Evolutionary conservation across 2,329 filamentous ascomycete species (phyloP).

Genomic region (Monilinia fructigena): DNA sequence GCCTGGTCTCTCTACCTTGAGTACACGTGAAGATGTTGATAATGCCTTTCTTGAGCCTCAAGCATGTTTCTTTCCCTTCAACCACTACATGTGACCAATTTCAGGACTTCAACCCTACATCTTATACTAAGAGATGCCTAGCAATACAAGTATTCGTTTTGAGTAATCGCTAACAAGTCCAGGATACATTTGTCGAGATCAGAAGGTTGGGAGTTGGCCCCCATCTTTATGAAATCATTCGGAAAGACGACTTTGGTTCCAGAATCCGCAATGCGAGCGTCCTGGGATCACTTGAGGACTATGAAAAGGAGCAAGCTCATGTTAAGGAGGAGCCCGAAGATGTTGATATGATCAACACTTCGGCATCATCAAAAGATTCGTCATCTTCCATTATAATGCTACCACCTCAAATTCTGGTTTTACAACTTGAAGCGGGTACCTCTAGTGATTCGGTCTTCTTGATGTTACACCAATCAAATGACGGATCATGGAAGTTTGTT

Average conservation of each 20-base stretch:
- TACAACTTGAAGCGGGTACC: slow-evolving; percentile 60
- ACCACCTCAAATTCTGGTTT: slow-evolving; percentile 77
- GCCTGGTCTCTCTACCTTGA: neutral
- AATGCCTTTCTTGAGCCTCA: neutral
- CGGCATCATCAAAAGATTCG: neutral
- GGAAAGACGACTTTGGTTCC: slow-evolving; percentile 74
- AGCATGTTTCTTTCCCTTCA: neutral
- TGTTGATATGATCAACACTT: slow-evolving; percentile 21
- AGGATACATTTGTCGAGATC: slow-evolving; percentile 79
- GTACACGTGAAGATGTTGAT: neutral
- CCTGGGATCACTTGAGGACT: slow-evolving; percentile 55
- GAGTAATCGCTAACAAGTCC: slow-evolving; percentile 25
- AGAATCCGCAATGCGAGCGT: slow-evolving; percentile 77
- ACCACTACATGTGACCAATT: neutral
- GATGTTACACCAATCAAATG: slow-evolving; percentile 56
- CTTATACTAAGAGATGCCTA: neutral
- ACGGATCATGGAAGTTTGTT: slow-evolving; percentile 43
- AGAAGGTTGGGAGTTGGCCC: slow-evolving; percentile 69
- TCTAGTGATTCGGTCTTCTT: slow-evolving; percentile 74
- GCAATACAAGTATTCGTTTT: neutral
- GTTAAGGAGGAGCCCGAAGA: slow-evolving; percentile 40
- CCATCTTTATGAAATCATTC: slow-evolving; percentile 71
- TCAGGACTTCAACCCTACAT: neutral
- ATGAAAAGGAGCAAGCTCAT: slow-evolving; percentile 43
- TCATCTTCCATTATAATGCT: slow-evolving; percentile 39